Base-by-base conservation (phyloP, 2,329 filamentous ascomycete species). In the Cladorrhinum sp. region DNA sequence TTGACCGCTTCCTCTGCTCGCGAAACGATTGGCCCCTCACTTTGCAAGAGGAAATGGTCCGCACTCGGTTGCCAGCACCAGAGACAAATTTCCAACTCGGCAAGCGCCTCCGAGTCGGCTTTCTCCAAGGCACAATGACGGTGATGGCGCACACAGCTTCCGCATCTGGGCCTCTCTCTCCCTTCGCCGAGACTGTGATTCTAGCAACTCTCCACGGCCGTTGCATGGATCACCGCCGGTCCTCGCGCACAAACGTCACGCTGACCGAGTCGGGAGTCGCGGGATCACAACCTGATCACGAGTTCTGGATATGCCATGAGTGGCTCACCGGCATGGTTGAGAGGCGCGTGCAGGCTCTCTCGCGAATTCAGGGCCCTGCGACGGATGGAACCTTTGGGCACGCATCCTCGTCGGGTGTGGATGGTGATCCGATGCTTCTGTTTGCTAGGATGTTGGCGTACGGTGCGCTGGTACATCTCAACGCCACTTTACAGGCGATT, bases 31-130 rank as follows among this genome's bases (percentile, higher is more conserved):
- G 26, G 23, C 57, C 57, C 4, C 14, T 59, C 36, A 59, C 57
- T 5, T 16, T 59, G 8, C 24, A 39, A 2, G 57, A 59, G 21
- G 46, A 54, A 54, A 28, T 49, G 57, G 39, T 54, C 12, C 30
- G 24, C 14, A 59, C 57, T 5, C 57, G 57, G 7, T 49, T 59
- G 3, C 57, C 57, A 9, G 49, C 49, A 3, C 49, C 57, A 1
- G 57, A 59, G 57, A 9, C 33, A 12, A 53, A 53, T n/a, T 59
- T 59, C 36, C 57, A 59, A 18, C 42, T 18, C 8, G 18, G 42
- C 42, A 46, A 59, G 10, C 50, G 21, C 1, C 39, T 23, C 12
- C 16, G 5, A 6, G 24, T 48, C 2, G 28, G 33, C 21, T 59
- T 53, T 12, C 30, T 54, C 12, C 23, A 48, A 14, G 57, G 46